phyloP scores from a whole-genome alignment of 2,329 filamentous ascomycete genomes.

The Chrysosphaeria jannelii region DNA sequence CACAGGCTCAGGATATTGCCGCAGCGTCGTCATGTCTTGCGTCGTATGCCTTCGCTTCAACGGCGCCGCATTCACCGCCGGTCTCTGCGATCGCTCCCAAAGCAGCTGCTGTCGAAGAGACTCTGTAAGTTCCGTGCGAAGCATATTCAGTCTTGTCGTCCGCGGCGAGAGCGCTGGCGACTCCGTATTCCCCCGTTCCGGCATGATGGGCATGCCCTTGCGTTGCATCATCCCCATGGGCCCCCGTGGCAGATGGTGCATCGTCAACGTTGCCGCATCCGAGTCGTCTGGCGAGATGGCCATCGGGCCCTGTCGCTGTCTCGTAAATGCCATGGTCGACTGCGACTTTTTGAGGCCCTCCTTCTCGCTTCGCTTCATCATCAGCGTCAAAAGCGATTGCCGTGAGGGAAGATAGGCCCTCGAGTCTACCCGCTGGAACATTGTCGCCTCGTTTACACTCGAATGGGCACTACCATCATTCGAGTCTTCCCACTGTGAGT shows the following conservation, averaged over 20 bases:
- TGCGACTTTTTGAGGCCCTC: constrained; percentile 35
- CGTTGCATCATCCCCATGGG: background rate
- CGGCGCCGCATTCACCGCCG: constrained; percentile 61
- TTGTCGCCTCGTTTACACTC: constrained; percentile 46
- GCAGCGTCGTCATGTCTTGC: constrained; percentile 67
- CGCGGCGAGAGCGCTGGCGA: constrained; percentile 63
- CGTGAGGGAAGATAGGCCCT: constrained; percentile 58
- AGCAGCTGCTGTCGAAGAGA: constrained; percentile 73
- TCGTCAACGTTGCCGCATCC: constrained; percentile 29
- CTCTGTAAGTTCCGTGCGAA: constrained; percentile 78
- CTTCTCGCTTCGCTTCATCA: constrained; percentile 53
- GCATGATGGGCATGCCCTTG: constrained; percentile 34
- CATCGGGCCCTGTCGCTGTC: constrained; percentile 9
- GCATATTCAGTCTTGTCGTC: constrained; percentile 83
- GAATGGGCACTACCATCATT: constrained; percentile 55
- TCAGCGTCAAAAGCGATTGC: constrained; percentile 65
- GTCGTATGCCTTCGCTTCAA: constrained; percentile 76
- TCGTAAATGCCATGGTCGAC: constrained; percentile 28
- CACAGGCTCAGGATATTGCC: constrained; percentile 42
- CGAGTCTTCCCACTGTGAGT: constrained; percentile 29
- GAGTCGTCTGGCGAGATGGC: constrained; percentile 22
- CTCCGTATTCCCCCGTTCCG: constrained; percentile 15
- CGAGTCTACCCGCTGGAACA: constrained; percentile 82
- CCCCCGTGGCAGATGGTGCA: constrained; percentile 19
- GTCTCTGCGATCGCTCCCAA: constrained; percentile 89